Conservation (phyloP, 2,329 filamentous ascomycete genomes). For the Fusarium kyushuense region DNA sequence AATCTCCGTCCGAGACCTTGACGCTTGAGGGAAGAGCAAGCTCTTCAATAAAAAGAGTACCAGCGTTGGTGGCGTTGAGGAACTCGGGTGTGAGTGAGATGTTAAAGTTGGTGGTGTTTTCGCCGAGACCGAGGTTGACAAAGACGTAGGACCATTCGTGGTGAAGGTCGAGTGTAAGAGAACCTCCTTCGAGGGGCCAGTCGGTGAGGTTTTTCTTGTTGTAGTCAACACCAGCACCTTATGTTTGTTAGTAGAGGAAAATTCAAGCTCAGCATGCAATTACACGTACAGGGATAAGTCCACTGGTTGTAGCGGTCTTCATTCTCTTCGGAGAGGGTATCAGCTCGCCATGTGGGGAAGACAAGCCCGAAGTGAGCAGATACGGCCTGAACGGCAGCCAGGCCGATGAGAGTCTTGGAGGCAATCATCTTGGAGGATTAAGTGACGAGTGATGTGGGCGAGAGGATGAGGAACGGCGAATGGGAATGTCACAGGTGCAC, state of each 20-base stretch:
- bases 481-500: constrained; percentile 6
- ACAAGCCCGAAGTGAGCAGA: constrained; percentile 62
- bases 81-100: constrained; percentile 71
- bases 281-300: constrained; percentile 62
- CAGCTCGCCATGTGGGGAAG: constrained; percentile 63
- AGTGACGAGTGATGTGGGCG: background rate
- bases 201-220: constrained; percentile 61
- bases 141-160: constrained; percentile 66
- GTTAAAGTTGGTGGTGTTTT: constrained; percentile 73
- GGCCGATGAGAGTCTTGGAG: constrained; percentile 49
- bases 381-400: constrained; percentile 54
- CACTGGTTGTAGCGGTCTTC: constrained; percentile 61
- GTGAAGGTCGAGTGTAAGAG: constrained; percentile 62
- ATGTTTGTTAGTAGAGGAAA: constrained; percentile 5
- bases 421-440: constrained; percentile 46
- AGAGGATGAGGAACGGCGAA: constrained; percentile 10
- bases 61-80: constrained; percentile 69
- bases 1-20: constrained; percentile 68
- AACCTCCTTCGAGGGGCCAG: constrained; percentile 65
- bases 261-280: background rate
- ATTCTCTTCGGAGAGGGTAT: constrained; percentile 57
- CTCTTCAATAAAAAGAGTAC: constrained; percentile 74
- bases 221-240: constrained; percentile 63
- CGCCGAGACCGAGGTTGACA: constrained; percentile 65
- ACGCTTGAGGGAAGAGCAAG: constrained; percentile 64